These are phyloP conservation scores for Blastocladiella emersonii DNA, from an alignment of 371 early-diverging fungal genomes.

Conservation along the genomic window DNA sequence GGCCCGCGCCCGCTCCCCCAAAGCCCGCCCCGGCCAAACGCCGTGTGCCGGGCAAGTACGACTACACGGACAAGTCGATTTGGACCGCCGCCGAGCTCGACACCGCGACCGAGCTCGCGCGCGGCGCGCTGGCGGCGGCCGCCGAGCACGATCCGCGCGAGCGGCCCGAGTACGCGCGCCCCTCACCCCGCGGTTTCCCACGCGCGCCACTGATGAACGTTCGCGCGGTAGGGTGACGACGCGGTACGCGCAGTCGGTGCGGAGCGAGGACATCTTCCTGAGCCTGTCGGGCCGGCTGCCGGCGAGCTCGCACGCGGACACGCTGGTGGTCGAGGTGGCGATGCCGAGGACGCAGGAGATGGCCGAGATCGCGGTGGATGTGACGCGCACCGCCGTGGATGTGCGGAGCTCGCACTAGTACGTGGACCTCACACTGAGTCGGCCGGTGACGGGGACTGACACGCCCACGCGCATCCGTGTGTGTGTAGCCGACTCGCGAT, in stretches of 20 bases:
- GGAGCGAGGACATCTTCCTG: not conserved
- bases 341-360: not conserved
- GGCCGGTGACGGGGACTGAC: too few relatives aligned
- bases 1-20: too few relatives aligned
- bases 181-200: not conserved
- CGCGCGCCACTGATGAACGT: not conserved
- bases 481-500: not conserved
- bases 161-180: not conserved
- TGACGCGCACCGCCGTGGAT: not conserved
- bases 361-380: not conserved
- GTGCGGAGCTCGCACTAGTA: not conserved
- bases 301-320: conserved; percentile 3
- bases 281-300: not conserved
- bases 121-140: not conserved
- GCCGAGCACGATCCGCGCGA: not conserved
- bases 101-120: not conserved
- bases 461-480: too few relatives aligned
- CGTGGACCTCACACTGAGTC: too few relatives aligned
- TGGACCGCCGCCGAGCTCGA: not conserved
- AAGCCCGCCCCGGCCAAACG: too few relatives aligned
- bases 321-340: not conserved
- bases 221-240: not conserved
- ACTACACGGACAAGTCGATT: not conserved
- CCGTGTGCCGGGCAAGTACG: too few relatives aligned
- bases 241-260: not conserved